Evolutionary conservation across 78 protist species (phyloP), one percentile per base, ranked within the genome.

Genomic region (Dictyostelium firmibasis): DNA sequence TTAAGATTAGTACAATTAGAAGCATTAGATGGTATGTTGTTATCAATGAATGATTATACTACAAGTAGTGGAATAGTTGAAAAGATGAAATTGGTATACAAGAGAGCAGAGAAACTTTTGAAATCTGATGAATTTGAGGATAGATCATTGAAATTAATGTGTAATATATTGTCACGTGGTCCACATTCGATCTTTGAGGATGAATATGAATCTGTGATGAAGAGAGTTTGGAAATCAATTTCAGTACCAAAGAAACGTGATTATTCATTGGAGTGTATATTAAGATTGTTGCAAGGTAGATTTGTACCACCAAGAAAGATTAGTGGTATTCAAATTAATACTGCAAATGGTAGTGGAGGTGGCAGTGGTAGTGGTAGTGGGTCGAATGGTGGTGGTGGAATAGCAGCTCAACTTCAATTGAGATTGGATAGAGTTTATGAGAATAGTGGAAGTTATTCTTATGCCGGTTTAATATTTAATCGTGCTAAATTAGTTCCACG

Each of bases 301-400:
- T 89, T 89, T 70, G 94, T 89, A 33, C 94, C 94, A 35, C 94
- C 94, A 53, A 27, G 94, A 43, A 78, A 81, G 27, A 89, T 89
- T 5, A 89, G 41, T 50, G 94, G 94, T 27, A 7, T 89, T 29
- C 94, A 89, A 78, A 83, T 86, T 3, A 1, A 9, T 14, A 50
- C 62, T 53, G 50, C 20, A 3, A 5, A 13, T 38, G 85, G 84
- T 11, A 1, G 18, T n/a, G 16, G 20, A 25, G 20, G 75, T 64
- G 33, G 18, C 47, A 2, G 38, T 50, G 16, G 33, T 11, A 13
- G 53, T 33, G n/a, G 57, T 38, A 13, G 31, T 7, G 43, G 76
- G 2, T 53, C 20, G 14, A 53, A 53, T 64, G 16, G 75, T 64
- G 72, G 69, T 29, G 78, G 78, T 27, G 78, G 78, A 25, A 89